Evolutionary conservation across 1,139 yeast genomes (phyloP).

Genomic region (Protomyces inouyei): DNA sequence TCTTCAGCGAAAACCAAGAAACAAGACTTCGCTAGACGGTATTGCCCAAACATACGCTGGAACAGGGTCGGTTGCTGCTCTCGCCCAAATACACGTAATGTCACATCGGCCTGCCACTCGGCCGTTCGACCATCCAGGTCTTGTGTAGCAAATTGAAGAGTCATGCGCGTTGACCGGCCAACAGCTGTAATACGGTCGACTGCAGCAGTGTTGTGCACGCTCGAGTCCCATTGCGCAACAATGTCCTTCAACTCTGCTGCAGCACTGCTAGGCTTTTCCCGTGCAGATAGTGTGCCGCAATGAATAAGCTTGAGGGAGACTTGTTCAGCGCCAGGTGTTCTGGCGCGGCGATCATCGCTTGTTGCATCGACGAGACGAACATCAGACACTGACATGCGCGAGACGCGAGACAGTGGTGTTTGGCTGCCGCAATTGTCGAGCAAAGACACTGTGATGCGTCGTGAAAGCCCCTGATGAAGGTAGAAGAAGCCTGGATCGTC

Average conservation of each 20-base stretch:
- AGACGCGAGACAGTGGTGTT: conserved; percentile 23
- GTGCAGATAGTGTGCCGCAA: not conserved
- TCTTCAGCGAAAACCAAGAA: conserved; percentile 28
- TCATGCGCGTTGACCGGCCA: not conserved
- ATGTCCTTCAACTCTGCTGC: not conserved
- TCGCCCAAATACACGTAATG: conserved; percentile 1
- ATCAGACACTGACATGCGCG: not conserved
- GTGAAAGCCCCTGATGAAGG: conserved; percentile 38
- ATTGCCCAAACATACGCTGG: conserved; percentile 17
- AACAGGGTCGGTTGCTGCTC: conserved; percentile 17
- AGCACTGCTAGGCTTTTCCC: no score
- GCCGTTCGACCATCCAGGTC: not conserved
- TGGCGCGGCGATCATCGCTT: not conserved
- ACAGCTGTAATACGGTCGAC: conserved; percentile 22
- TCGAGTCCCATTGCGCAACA: conserved; percentile 32
- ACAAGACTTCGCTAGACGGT: conserved; percentile 29
- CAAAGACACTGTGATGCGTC: conserved; percentile 35
- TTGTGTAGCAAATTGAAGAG: not conserved
- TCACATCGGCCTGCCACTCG: not conserved
- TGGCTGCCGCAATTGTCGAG: conserved; percentile 30
- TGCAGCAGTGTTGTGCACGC: conserved; percentile 32
- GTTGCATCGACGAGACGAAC: not conserved
- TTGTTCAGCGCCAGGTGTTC: not conserved
- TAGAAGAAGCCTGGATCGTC: conserved; percentile 31
- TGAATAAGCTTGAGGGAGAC: conserved; percentile 1